phyloP scores from a whole-genome alignment of 2,329 filamentous ascomycete genomes.

The Parastagonospora avenae region DNA sequence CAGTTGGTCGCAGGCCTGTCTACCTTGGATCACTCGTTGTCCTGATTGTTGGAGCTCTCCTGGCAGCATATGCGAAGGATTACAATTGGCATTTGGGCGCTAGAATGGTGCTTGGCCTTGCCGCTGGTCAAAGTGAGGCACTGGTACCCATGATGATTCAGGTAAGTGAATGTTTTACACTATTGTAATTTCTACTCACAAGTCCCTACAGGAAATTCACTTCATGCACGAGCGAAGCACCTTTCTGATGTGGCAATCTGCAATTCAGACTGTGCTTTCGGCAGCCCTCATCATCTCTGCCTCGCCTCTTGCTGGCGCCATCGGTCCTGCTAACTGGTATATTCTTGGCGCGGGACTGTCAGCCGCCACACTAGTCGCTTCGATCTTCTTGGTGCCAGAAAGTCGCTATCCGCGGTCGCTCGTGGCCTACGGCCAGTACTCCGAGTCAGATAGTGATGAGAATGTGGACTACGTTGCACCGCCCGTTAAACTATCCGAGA shows the following conservation, averaged over 20 bases:
- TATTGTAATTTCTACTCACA: background rate
- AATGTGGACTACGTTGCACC: constrained; percentile 4
- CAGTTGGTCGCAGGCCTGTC: constrained; percentile 27
- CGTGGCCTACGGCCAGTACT: constrained; percentile 38
- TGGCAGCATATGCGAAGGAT: constrained; percentile 15
- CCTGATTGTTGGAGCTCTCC: constrained; percentile 10
- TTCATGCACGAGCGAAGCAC: constrained; percentile 54
- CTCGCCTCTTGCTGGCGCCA: constrained; percentile 49
- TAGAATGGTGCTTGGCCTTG: constrained; percentile 47
- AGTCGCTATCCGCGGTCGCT: constrained; percentile 50
- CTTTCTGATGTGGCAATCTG: constrained; percentile 50
- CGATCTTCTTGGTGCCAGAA: constrained; percentile 51
- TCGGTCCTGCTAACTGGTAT: constrained; percentile 53
- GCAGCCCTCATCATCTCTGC: constrained; percentile 49
- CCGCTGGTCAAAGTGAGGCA: constrained; percentile 52
- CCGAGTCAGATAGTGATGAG: constrained; percentile 32
- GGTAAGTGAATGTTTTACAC: constrained; percentile 4
- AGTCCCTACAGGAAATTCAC: constrained; percentile 33
- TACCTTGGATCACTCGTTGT: constrained; percentile 20
- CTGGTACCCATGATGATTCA: constrained; percentile 50
- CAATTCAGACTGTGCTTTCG: constrained; percentile 48
- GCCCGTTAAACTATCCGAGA: constrained; percentile 17
- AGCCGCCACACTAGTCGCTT: constrained; percentile 42
- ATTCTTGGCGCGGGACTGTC: constrained; percentile 47
- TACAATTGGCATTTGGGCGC: constrained; percentile 45